Base-by-base conservation (phyloP, 345 rosid genomes). In the Excoecaria cochinchinensis region DNA sequence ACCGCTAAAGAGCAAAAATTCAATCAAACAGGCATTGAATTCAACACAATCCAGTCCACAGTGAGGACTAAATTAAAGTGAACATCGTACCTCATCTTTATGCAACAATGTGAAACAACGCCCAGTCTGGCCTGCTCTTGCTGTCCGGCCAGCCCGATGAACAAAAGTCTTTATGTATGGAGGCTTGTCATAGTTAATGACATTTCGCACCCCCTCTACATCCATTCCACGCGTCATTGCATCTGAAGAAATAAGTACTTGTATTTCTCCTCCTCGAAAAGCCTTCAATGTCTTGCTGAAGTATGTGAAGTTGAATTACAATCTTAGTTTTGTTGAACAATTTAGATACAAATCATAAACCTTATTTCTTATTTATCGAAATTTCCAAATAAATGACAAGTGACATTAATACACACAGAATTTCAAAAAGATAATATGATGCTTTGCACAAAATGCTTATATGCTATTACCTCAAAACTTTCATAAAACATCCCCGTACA, bases 141-240 rank as follows among this genome's bases (percentile, higher is more conserved):
- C 97, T 53, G 99, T 95, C 63, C 95, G 89, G 64, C 99, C 99
- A 81, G 92, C 98, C 64, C 98, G 93, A 84, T 95, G 98, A 71
- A 93, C 87, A 79, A 90, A 91, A 42, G 96, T 93, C 85, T 91
- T 95, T 62, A 90, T 80, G 79, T 79, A 87, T 3, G 87, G 73
- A 74, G 99, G 98, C 90, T 87, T 89, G 75, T 95, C 97, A 76
- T 95, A 93, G 73, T 95, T 95, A 60, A 93, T 78, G 38, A 91
- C 97, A 85, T 89, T 90, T 80, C 86, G 84, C 82, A 95, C 97
- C 69, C 95, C 97, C 84, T 91, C 91, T 69, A 93, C 96, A 78
- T 95, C 98, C 93, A 90, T 93, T 78, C 99, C 99, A 78, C 97
- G 97, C 66, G 98, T 88, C 90, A 95, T 87, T 46, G 96, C 95